Percentiles rank a stretch among this genome's conserved stretches.
These are phyloP conservation scores for Leccinum pseudoinsigne DNA, from an alignment of 1,284 basidiomycete genomes.

Conservation along the genomic window DNA sequence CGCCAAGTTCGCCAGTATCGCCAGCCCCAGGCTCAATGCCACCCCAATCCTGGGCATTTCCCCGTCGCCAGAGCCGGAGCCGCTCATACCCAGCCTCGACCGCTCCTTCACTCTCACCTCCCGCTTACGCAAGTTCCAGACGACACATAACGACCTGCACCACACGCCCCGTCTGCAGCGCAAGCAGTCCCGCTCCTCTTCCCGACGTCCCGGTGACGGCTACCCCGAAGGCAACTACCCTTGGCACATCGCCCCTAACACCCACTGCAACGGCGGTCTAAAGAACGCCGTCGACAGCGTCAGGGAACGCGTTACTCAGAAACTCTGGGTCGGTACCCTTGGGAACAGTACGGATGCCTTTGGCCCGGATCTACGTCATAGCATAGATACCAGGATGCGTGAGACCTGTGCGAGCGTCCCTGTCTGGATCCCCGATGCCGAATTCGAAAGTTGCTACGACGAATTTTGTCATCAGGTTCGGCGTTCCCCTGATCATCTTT, in stretches of 20 bases:
- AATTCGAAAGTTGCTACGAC: constrained; percentile 80
- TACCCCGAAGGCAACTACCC: constrained; percentile 29
- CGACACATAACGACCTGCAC: constrained; percentile 38
- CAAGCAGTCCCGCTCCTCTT: constrained; percentile 52
- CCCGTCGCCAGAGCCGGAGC: constrained; percentile 27
- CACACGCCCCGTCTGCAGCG: constrained; percentile 39
- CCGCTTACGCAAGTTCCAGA: constrained; percentile 38
- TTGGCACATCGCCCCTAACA: constrained; percentile 66
- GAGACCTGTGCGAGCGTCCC: constrained; percentile 60
- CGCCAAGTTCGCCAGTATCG: constrained; percentile 36
- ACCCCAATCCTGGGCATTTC: constrained; percentile 5
- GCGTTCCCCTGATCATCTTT: not conserved
- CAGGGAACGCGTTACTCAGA: constrained; percentile 48
- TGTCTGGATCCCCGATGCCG: constrained; percentile 80
- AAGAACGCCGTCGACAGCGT: constrained; percentile 77
- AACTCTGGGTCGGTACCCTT: constrained; percentile 82
- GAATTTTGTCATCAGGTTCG: constrained; percentile 83
- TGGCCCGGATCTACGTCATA: constrained; percentile 51
- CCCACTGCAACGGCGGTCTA: constrained; percentile 77
- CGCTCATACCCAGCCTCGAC: constrained; percentile 20
- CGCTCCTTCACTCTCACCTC: constrained; percentile 26
- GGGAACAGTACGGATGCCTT: constrained; percentile 68
- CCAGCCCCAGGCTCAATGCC: constrained; percentile 14
- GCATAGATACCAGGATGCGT: constrained; percentile 62
- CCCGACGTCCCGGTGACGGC: constrained; percentile 35